Percentiles rank a stretch among this genome's conserved stretches.
Evolutionary conservation across 306 rosid species (phyloP).

Genomic region (Ormosia emarginata): DNA sequence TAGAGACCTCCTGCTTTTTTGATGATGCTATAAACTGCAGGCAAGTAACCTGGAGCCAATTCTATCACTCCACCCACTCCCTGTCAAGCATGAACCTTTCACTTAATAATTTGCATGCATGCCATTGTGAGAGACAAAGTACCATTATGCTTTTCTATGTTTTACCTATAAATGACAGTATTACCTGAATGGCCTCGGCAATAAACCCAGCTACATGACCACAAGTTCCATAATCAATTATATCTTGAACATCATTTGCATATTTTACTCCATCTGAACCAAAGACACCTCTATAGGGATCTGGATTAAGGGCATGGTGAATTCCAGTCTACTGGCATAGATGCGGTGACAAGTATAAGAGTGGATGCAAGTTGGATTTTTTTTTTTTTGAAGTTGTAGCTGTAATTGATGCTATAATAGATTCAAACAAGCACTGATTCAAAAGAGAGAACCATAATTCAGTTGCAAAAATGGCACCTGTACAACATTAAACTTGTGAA

Average conservation of each 20-base stretch:
- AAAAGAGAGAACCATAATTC: background rate
- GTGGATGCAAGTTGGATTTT: background rate
- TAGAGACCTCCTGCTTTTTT: slow-evolving; percentile 46
- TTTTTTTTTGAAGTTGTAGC: background rate
- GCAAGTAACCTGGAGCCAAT: slow-evolving; percentile 50
- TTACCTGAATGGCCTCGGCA: slow-evolving; percentile 49
- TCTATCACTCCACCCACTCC: slow-evolving; percentile 56
- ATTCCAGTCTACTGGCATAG: slow-evolving; percentile 36
- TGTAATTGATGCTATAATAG: background rate
- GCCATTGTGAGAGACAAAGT: background rate
- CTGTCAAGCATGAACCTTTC: slow-evolving; percentile 24
- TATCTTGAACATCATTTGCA: slow-evolving; percentile 43
- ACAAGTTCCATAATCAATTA: slow-evolving; percentile 45
- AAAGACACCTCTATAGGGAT: slow-evolving; percentile 44
- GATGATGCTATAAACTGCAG: slow-evolving; percentile 36
- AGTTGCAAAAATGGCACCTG: slow-evolving; percentile 26
- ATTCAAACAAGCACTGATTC: slow-evolving; percentile 6
- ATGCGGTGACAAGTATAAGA: background rate
- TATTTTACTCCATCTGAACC: slow-evolving; percentile 44
- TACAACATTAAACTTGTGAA: slow-evolving; percentile 41
- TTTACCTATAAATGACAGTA: background rate
- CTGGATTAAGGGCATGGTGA: slow-evolving; percentile 49
- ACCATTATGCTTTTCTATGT: background rate
- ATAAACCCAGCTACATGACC: slow-evolving; percentile 41
- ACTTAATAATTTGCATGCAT: background rate